Conservation (phyloP, 306 rosid genomes). For the Ormosia emarginata region DNA sequence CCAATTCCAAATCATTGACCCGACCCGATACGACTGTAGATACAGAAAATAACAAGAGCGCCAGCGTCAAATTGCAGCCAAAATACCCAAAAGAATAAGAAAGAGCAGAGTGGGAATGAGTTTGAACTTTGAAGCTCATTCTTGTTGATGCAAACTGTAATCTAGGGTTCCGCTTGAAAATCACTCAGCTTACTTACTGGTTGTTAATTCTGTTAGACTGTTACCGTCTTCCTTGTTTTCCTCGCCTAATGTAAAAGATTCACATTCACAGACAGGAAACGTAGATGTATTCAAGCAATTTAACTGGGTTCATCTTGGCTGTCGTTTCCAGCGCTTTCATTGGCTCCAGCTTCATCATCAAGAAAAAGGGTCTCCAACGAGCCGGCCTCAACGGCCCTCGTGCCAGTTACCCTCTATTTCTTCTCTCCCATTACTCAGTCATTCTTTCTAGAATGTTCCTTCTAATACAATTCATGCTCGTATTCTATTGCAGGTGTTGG, state of each 20-base stretch:
- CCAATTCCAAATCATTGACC: no score
- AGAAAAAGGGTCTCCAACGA: conserved; percentile 81
- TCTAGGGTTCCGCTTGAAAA: no score
- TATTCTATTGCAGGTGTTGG: conserved; percentile 54
- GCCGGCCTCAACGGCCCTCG: conserved; percentile 58
- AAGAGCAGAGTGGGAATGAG: no score
- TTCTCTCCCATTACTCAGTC: no score
- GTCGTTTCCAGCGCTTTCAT: conserved; percentile 76
- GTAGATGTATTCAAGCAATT: conserved; percentile 65
- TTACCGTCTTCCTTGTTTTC: neutral
- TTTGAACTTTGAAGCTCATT: no score
- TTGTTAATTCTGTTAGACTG: neutral
- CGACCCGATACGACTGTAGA: no score
- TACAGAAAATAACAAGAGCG: no score
- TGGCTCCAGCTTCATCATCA: conserved; percentile 84
- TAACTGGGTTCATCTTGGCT: conserved; percentile 68
- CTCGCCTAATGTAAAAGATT: neutral
- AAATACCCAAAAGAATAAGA: no score
- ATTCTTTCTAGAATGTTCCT: neutral
- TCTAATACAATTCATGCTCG: neutral
- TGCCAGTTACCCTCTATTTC: conserved; percentile 40
- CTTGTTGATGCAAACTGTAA: no score
- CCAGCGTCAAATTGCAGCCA: no score
- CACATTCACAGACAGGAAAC: neutral
- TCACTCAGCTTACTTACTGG: no score